phyloP scores from a whole-genome alignment of 805 yeast species.

The Blastobotrys terrestris region DNA sequence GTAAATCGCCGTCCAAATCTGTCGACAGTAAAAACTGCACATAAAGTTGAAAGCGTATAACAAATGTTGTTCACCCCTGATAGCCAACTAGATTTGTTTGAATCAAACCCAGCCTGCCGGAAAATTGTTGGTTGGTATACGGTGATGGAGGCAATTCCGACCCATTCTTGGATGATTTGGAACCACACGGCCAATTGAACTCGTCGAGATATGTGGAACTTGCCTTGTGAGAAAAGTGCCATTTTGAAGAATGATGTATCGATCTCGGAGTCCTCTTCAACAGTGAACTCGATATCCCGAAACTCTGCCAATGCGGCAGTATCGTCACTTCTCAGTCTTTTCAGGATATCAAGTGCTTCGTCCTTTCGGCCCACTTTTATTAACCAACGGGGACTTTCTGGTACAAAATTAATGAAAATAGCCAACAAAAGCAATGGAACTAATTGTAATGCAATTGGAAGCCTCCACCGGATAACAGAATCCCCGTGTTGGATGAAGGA shows the following conservation, averaged over 20 bases:
- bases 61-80: constrained; percentile 18
- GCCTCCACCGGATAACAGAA: constrained; percentile 13
- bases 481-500: constrained; percentile 16
- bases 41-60: constrained; percentile 26
- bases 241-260: constrained; percentile 11
- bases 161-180: constrained; percentile 35
- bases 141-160: constrained; percentile 20
- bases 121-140: constrained; percentile 15
- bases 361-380: constrained; percentile 5
- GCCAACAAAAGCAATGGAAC: constrained; percentile 11
- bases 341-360: constrained; percentile 12
- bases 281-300: constrained; percentile 10
- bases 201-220: constrained; percentile 14
- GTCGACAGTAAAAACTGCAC: constrained; percentile 24
- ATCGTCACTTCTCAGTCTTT: constrained; percentile 13
- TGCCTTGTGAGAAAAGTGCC: constrained; percentile 19
- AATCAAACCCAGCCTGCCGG: constrained; percentile 31
- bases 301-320: constrained; percentile 10
- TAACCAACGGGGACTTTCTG: constrained; percentile 20
- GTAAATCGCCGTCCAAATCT: constrained; percentile 26
- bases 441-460: constrained; percentile 18
- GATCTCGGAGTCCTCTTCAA: constrained; percentile 7
- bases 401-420: constrained; percentile 14
- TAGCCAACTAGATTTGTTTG: constrained; percentile 21
- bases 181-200: constrained; percentile 30